phyloP scores from a whole-genome alignment of 345 rosid species.

The Carallia pectinifolia region DNA sequence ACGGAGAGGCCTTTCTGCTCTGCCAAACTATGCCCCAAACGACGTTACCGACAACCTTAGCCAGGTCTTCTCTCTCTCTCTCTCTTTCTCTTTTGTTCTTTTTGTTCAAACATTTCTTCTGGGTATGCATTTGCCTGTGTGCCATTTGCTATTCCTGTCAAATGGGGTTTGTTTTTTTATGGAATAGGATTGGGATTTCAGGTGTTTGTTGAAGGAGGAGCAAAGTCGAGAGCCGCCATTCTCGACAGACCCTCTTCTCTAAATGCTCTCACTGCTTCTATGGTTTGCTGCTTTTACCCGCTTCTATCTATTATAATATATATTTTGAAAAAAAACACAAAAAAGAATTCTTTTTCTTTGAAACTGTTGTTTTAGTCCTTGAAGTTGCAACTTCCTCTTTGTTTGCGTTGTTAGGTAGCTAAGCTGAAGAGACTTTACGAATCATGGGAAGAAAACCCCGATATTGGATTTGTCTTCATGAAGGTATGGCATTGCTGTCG shows the following conservation, averaged over 20 bases:
- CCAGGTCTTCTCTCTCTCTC: slow-evolving; percentile 42
- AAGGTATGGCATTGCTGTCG: slow-evolving; percentile 46
- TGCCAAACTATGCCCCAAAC: slow-evolving; percentile 46
- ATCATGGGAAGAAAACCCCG: slow-evolving; percentile 93
- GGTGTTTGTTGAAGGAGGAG: slow-evolving; percentile 89
- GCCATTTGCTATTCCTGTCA: background rate
- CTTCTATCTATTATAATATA: background rate
- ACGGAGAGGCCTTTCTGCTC: slow-evolving; percentile 58
- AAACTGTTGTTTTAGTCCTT: background rate
- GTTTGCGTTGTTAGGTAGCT: slow-evolving; percentile 44
- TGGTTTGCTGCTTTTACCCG: slow-evolving; percentile 39
- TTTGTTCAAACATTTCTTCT: background rate
- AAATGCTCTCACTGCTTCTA: slow-evolving; percentile 67
- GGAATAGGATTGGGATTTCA: slow-evolving; percentile 15
- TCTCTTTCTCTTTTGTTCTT: slow-evolving; percentile 5
- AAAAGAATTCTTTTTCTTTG: background rate
- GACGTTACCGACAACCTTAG: slow-evolving; percentile 41
- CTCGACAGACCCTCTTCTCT: slow-evolving; percentile 69
- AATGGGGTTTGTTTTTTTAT: background rate
- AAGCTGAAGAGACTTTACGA: slow-evolving; percentile 76
- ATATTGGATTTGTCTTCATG: slow-evolving; percentile 78
- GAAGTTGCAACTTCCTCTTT: background rate
- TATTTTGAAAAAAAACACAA: background rate
- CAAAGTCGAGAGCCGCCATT: slow-evolving; percentile 85
- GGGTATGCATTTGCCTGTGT: no score